Evolutionary conservation across 768 basidiomycete species (phyloP).

Genomic region (Boletellus ananiceps): DNA sequence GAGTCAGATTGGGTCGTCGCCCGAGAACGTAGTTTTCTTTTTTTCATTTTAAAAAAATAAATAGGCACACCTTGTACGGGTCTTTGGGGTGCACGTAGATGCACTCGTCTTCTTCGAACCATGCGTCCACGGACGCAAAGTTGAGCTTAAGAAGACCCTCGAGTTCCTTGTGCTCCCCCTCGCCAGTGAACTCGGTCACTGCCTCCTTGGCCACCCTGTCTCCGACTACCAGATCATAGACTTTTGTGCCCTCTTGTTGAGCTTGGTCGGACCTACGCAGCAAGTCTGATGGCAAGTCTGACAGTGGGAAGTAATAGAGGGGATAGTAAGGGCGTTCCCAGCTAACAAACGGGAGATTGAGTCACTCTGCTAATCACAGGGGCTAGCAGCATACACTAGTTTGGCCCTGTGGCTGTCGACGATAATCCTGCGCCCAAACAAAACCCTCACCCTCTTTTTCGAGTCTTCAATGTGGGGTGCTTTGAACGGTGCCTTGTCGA

Average conservation of each 20-base stretch:
- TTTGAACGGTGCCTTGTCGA: slow-evolving; percentile 32
- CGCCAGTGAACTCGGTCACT: slow-evolving; percentile 30
- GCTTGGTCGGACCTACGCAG: slow-evolving; percentile 31
- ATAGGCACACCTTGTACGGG: slow-evolving; percentile 55
- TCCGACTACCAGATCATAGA: slow-evolving; percentile 47
- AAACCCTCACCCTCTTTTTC: slow-evolving; percentile 48
- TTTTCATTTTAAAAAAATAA: too few species aligned
- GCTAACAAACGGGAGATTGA: slow-evolving; percentile 28
- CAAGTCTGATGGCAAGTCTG: slow-evolving; percentile 42
- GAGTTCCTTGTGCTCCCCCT: slow-evolving; percentile 34
- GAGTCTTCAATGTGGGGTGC: slow-evolving; percentile 45
- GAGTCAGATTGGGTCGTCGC: not conserved
- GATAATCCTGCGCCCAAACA: slow-evolving; percentile 47
- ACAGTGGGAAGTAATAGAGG: slow-evolving; percentile 46
- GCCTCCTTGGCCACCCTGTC: slow-evolving; percentile 37
- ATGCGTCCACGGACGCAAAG: slow-evolving; percentile 51
- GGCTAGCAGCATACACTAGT: slow-evolving; percentile 45
- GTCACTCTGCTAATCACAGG: not conserved
- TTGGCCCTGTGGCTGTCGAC: slow-evolving; percentile 55
- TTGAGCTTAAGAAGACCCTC: slow-evolving; percentile 45
- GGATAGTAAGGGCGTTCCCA: slow-evolving; percentile 57
- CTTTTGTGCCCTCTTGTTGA: slow-evolving; percentile 27
- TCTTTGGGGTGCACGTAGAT: slow-evolving; percentile 61
- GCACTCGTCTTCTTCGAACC: slow-evolving; percentile 69
- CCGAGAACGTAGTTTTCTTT: not conserved